Evolutionary conservation across 1,284 basidiomycete species (phyloP).

Genomic region (Microbotryum saponariae): DNA sequence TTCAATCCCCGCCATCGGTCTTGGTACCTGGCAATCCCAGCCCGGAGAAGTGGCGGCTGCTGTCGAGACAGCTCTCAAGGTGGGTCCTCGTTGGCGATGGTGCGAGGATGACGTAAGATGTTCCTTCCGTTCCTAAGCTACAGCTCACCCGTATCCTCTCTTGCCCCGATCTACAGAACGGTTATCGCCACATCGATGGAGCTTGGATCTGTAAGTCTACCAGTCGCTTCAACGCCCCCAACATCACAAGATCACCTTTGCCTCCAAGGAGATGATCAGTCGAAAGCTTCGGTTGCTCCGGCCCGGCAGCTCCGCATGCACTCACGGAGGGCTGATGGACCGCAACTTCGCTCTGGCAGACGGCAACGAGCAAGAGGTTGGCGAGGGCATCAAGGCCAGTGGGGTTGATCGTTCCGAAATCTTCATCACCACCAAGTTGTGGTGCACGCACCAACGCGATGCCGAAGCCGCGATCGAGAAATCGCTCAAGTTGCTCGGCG

Average conservation of each 20-base stretch:
- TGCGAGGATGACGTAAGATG: too few species aligned
- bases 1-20: slow-evolving; percentile 8
- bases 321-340: not conserved
- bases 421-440: slow-evolving; percentile 67
- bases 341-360: not conserved
- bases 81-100: not conserved
- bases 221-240: not conserved
- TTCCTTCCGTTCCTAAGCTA: too few species aligned
- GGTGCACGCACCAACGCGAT: slow-evolving; percentile 49
- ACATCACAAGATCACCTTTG: not conserved
- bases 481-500: slow-evolving; percentile 61
- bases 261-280: not conserved
- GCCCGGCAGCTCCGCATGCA: not conserved
- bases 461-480: slow-evolving; percentile 61
- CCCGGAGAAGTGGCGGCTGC: slow-evolving; percentile 3
- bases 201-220: slow-evolving; percentile 34
- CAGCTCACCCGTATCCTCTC: too few species aligned
- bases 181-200: slow-evolving; percentile 67
- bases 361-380: slow-evolving; percentile 61
- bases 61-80: slow-evolving; percentile 2
- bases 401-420: slow-evolving; percentile 71
- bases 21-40: slow-evolving; percentile 6
- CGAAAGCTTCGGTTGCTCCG: too few species aligned
- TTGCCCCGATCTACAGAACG: slow-evolving; percentile 34
- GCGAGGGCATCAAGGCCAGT: slow-evolving; percentile 66